Conservation (phyloP, 2,329 filamentous ascomycete species). For the Monilinia vaccinii-corymbosi region DNA sequence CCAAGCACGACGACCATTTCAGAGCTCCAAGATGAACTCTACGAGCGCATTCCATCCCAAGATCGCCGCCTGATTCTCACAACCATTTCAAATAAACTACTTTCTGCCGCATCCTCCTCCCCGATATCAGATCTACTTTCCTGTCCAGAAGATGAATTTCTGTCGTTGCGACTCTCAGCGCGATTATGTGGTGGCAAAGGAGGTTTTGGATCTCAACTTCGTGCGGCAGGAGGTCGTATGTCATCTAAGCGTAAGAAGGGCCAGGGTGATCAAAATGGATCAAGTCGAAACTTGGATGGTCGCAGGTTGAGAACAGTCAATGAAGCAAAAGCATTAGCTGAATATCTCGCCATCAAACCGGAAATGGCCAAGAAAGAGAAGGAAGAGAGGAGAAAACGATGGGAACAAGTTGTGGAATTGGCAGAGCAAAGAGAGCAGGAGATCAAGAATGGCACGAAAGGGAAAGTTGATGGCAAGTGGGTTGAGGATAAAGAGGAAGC, state of each 20-base stretch:
- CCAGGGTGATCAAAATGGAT: conserved; percentile 75
- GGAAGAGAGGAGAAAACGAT: conserved; percentile 72
- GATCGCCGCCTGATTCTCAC: conserved; percentile 64
- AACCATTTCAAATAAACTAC: conserved; percentile 66
- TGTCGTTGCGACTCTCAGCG: conserved; percentile 72
- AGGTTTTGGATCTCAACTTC: conserved; percentile 93
- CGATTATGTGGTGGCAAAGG: conserved; percentile 89
- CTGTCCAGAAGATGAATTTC: conserved; percentile 51
- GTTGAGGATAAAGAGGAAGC: conserved; percentile 91
- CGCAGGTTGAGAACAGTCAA: conserved; percentile 83
- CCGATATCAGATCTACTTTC: conserved; percentile 56
- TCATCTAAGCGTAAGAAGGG: conserved; percentile 80
- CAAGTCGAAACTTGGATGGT: conserved; percentile 87
- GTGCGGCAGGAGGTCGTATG: conserved; percentile 96
- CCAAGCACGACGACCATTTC: conserved; percentile 54
- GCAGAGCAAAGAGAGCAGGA: conserved; percentile 79
- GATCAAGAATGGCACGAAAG: conserved; percentile 62
- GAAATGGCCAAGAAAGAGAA: conserved; percentile 96
- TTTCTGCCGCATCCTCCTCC: conserved; percentile 45
- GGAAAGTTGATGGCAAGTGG: conserved; percentile 80
- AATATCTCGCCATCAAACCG: conserved; percentile 90
- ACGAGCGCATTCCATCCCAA: conserved; percentile 49
- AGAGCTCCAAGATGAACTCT: conserved; percentile 55
- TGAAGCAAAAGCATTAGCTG: conserved; percentile 89
- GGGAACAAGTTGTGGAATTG: conserved; percentile 80